phyloP scores from a whole-genome alignment of 176 grass and related monocot genomes.

The Paspalum vaginatum region DNA sequence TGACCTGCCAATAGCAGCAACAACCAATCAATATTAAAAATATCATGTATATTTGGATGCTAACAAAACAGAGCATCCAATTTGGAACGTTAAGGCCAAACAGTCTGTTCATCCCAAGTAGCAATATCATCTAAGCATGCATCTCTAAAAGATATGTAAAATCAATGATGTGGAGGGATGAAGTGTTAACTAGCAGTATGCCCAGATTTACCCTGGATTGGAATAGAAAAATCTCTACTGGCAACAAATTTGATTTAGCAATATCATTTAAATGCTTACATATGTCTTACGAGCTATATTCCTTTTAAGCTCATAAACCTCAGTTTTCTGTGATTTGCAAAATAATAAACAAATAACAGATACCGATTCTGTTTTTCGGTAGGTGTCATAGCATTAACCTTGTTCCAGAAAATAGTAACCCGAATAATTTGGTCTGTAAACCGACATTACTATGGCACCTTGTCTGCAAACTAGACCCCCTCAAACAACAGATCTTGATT shows the following conservation, averaged over 20 bases:
- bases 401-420: background rate
- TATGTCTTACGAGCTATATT: background rate
- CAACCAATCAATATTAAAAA: constrained; percentile 10
- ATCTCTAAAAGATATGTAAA: background rate
- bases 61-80: background rate
- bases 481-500: background rate
- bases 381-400: background rate
- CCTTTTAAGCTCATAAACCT: background rate
- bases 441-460: background rate
- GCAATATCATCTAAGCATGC: background rate
- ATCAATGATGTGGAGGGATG: background rate
- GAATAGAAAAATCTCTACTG: background rate
- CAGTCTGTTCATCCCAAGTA: background rate
- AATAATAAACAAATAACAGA: background rate
- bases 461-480: background rate
- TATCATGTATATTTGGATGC: background rate
- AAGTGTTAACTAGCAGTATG: background rate
- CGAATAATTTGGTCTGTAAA: background rate
- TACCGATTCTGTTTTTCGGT: background rate
- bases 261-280: background rate
- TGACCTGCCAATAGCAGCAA: constrained; percentile 36
- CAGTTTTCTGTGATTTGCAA: background rate
- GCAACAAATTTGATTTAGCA: background rate
- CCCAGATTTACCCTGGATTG: background rate
- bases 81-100: background rate